Conservation (phyloP, 2,329 filamentous ascomycete genomes). For the Apiospora malaysiana region DNA sequence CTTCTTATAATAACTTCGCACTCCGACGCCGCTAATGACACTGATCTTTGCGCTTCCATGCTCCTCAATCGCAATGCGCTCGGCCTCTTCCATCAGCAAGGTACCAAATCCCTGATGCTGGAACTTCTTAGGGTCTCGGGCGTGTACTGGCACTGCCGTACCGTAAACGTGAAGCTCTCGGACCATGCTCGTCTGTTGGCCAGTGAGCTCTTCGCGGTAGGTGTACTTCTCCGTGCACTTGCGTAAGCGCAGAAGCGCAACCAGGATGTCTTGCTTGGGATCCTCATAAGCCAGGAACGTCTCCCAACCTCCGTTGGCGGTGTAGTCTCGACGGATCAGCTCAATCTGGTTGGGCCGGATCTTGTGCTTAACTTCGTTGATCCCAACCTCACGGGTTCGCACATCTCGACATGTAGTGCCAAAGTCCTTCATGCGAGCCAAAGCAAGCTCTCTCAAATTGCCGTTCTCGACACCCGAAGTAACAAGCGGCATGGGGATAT, state of each 20-base stretch:
- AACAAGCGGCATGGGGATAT: conserved; percentile 99
- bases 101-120: conserved; percentile 98
- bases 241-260: conserved; percentile 84
- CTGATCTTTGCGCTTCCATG: conserved; percentile 94
- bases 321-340: conserved; percentile 90
- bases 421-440: conserved; percentile 99
- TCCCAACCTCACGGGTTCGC: conserved; percentile 92
- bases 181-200: conserved; percentile 89
- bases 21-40: conserved; percentile 97
- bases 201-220: conserved; percentile 83
- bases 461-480: conserved; percentile 98
- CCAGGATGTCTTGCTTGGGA: conserved; percentile 96
- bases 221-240: conserved; percentile 94
- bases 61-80: conserved; percentile 91
- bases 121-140: conserved; percentile 93
- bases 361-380: conserved; percentile 99
- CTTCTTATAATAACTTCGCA: conserved; percentile 92
- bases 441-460: conserved; percentile 88
- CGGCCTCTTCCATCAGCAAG: conserved; percentile 95
- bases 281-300: conserved; percentile 98
- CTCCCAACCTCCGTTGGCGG: conserved; percentile 96
- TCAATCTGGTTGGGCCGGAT: conserved; percentile 96
- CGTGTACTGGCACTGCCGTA: conserved; percentile 95
- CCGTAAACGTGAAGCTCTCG: conserved; percentile 97
- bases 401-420: conserved; percentile 97